These are phyloP conservation scores for Evansstolkia leycettana DNA, from an alignment of 495 filamentous ascomycete species.

Conservation along the genomic window DNA sequence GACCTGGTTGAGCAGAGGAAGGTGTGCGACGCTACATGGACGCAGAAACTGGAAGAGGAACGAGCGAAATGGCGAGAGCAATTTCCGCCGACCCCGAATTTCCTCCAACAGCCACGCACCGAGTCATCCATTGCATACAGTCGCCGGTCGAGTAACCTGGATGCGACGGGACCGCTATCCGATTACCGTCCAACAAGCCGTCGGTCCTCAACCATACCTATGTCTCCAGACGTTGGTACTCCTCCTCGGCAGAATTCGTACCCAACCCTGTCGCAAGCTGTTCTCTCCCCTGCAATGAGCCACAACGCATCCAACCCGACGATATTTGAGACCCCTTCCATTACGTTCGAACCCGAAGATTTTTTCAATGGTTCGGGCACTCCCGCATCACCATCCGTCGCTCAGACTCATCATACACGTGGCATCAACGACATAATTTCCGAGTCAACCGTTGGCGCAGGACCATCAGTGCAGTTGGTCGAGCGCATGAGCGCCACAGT, in stretches of 20 bases:
- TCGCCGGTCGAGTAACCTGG: conserved; percentile 32
- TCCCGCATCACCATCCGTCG: conserved; percentile 49
- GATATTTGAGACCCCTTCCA: conserved; percentile 42
- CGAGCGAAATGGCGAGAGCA: conserved; percentile 63
- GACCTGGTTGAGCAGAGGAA: conserved; percentile 63
- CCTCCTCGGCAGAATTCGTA: conserved; percentile 32
- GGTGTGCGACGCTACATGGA: conserved; percentile 46
- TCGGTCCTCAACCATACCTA: conserved; percentile 27
- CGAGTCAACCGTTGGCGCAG: conserved; percentile 76
- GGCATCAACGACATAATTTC: conserved; percentile 81
- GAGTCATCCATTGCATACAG: conserved; percentile 35
- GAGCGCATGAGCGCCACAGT: conserved; percentile 94
- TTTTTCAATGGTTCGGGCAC: conserved; percentile 46
- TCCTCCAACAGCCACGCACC: conserved; percentile 34
- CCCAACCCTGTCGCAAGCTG: conserved; percentile 24
- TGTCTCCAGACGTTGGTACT: conserved; percentile 28
- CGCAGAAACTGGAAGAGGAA: conserved; percentile 58
- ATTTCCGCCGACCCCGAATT: conserved; percentile 16
- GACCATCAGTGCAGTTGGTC: conserved; percentile 88
- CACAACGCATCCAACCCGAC: conserved; percentile 19
- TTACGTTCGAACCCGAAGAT: conserved; percentile 54
- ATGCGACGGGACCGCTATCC: conserved; percentile 14
- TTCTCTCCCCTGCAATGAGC: conserved; percentile 20
- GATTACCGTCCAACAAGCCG: conserved; percentile 34
- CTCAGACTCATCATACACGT: conserved; percentile 28